phyloP scores from a whole-genome alignment of 2,329 filamentous ascomycete genomes.

The Trichoderma sp. region DNA sequence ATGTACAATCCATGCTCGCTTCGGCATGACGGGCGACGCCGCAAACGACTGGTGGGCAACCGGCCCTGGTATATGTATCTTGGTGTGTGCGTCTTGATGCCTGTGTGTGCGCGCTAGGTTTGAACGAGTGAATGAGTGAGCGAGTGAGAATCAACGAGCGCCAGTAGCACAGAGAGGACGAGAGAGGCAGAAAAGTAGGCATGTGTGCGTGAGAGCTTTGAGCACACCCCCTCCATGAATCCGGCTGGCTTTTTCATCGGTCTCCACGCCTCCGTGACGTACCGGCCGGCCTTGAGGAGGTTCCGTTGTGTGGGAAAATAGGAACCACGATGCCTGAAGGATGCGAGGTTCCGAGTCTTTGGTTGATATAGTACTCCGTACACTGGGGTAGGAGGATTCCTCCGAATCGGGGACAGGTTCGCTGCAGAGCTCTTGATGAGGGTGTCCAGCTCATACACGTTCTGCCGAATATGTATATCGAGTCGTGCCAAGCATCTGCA shows the following conservation, averaged over 20 bases:
- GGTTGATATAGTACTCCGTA: neutral
- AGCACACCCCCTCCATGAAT: neutral
- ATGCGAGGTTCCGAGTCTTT: neutral
- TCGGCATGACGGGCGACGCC: neutral
- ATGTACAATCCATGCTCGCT: neutral
- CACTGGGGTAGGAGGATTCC: neutral
- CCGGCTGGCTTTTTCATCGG: neutral
- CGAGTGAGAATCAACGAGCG: neutral
- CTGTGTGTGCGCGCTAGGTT: neutral
- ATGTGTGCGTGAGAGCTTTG: neutral
- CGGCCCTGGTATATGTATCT: conserved; percentile 7
- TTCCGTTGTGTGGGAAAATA: neutral
- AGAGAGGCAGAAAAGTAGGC: neutral
- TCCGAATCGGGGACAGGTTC: conserved; percentile 3
- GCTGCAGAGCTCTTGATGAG: neutral
- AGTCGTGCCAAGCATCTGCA: neutral
- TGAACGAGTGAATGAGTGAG: neutral
- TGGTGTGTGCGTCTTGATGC: neutral
- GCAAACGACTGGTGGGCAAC: neutral
- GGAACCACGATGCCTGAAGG: neutral
- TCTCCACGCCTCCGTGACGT: neutral
- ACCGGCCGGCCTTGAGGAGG: neutral
- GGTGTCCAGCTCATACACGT: conserved; percentile 6
- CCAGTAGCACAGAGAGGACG: neutral
- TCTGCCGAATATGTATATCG: conserved; percentile 2